Percentiles rank a stretch among this genome's conserved stretches.
Conservation (phyloP, 2,329 filamentous ascomycete genomes). For the Curvularia sp. region DNA sequence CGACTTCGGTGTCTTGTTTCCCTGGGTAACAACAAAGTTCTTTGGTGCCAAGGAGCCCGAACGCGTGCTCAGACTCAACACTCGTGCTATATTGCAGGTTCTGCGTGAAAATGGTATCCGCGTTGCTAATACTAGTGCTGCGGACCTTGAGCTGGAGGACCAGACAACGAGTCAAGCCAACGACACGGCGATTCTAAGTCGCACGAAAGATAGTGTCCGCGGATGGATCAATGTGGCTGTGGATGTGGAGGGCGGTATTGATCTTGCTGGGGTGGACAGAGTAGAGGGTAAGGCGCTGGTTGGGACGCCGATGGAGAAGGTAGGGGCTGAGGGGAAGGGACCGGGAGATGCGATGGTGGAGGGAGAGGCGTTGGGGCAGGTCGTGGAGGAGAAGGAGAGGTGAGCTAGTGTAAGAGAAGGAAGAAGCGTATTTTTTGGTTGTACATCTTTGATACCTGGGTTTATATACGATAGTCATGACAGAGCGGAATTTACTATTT, state of each 20-base stretch:
- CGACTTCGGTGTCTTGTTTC: slow-evolving; percentile 84
- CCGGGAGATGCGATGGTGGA: slow-evolving; percentile 43
- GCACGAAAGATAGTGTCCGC: slow-evolving; percentile 34
- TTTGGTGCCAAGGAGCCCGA: slow-evolving; percentile 71
- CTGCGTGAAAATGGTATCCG: slow-evolving; percentile 56
- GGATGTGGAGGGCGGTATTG: slow-evolving; percentile 5
- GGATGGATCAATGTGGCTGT: slow-evolving; percentile 46
- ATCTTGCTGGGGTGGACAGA: not conserved
- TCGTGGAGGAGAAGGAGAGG: slow-evolving; percentile 28
- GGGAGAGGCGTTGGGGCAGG: slow-evolving; percentile 47
- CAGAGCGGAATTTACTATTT: not conserved
- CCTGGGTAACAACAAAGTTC: slow-evolving; percentile 63
- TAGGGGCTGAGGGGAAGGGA: slow-evolving; percentile 13
- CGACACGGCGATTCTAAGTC: slow-evolving; percentile 46
- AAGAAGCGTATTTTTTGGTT: not conserved
- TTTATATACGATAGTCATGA: not conserved
- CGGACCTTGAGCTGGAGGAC: slow-evolving; percentile 51
- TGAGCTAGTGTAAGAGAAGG: not conserved
- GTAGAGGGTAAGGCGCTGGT: slow-evolving; percentile 16
- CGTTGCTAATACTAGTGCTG: slow-evolving; percentile 51
- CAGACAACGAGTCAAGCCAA: slow-evolving; percentile 15
- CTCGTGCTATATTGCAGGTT: slow-evolving; percentile 81
- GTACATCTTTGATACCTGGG: not conserved
- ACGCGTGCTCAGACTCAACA: slow-evolving; percentile 81
- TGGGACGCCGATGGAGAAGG: slow-evolving; percentile 16